phyloP scores from a whole-genome alignment of 805 yeast genomes.

The Pichia kluyveri region DNA sequence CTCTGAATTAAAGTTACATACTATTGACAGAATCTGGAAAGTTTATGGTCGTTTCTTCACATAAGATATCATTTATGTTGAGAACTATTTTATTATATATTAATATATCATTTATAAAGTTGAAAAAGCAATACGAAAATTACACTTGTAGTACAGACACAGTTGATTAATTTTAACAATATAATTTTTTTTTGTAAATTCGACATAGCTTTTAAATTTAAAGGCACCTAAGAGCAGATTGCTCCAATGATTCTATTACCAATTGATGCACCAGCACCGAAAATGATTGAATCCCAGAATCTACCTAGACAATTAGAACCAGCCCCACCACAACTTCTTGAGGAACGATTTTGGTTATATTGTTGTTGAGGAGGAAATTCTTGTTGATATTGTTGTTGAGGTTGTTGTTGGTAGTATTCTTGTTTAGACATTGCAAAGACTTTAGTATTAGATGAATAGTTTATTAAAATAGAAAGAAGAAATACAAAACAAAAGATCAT shows the following conservation, averaged over 20 bases:
- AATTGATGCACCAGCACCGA: slow-evolving; percentile 93
- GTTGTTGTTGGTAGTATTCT: neutral
- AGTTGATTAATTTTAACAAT: too few relatives aligned
- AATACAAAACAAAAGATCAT: too few relatives aligned
- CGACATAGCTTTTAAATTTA: too few relatives aligned
- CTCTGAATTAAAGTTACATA: slow-evolving; percentile 32
- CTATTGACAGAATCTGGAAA: slow-evolving; percentile 53
- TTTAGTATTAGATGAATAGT: too few relatives aligned
- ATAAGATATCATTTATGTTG: neutral
- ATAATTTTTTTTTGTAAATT: too few relatives aligned
- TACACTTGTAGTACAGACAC: too few relatives aligned
- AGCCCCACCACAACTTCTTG: slow-evolving; percentile 15
- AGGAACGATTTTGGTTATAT: slow-evolving; percentile 7
- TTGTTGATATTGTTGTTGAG: slow-evolving; percentile 6
- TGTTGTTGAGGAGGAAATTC: slow-evolving; percentile 5
- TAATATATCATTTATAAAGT: too few relatives aligned
- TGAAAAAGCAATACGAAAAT: too few relatives aligned
- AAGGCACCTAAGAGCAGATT: slow-evolving; percentile 37
- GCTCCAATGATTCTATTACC: slow-evolving; percentile 77
- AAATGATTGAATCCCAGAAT: slow-evolving; percentile 86
- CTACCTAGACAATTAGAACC: slow-evolving; percentile 56
- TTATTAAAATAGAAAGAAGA: too few relatives aligned
- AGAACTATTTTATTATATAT: too few relatives aligned
- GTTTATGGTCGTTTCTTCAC: slow-evolving; percentile 34
- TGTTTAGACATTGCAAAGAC: neutral